Percentiles rank a stretch among this genome's conserved stretches.
phyloP scores from a whole-genome alignment of 2,329 filamentous ascomycete genomes.

The Ascocoryne sarcoides region DNA sequence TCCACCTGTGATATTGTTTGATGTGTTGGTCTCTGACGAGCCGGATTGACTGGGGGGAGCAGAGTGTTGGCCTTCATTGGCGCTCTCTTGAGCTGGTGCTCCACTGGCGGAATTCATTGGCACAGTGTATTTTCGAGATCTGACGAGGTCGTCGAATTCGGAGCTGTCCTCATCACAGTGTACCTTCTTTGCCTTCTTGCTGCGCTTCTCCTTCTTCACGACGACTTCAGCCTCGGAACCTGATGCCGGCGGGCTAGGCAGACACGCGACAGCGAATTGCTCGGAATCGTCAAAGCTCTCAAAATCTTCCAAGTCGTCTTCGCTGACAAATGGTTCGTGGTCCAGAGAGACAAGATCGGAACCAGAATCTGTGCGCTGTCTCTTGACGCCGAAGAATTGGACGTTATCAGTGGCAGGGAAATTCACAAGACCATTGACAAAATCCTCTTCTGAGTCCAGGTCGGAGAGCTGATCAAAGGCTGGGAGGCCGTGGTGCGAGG shows the following conservation, averaged over 20 bases:
- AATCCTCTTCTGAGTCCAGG: slow-evolving; percentile 85
- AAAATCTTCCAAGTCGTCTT: slow-evolving; percentile 67
- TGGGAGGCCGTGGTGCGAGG: slow-evolving; percentile 50
- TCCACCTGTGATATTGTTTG: slow-evolving; percentile 34
- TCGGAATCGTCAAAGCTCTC: slow-evolving; percentile 66
- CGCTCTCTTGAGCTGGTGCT: slow-evolving; percentile 22
- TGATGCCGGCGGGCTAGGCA: slow-evolving; percentile 54
- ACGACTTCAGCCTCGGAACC: slow-evolving; percentile 37
- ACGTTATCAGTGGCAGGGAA: slow-evolving; percentile 52
- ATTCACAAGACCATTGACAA: slow-evolving; percentile 64
- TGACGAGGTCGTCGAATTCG: slow-evolving; percentile 28
- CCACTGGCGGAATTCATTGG: slow-evolving; percentile 27
- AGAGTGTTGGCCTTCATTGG: slow-evolving; percentile 20
- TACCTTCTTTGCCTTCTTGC: slow-evolving; percentile 45
- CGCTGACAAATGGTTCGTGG: slow-evolving; percentile 68
- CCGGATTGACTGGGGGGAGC: slow-evolving; percentile 35
- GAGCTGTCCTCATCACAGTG: slow-evolving; percentile 27
- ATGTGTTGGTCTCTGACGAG: slow-evolving; percentile 33
- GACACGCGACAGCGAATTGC: slow-evolving; percentile 47
- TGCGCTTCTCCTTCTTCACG: slow-evolving; percentile 47
- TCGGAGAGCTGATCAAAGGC: slow-evolving; percentile 81
- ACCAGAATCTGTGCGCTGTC: slow-evolving; percentile 59
- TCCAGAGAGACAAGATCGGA: slow-evolving; percentile 60
- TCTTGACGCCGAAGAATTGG: slow-evolving; percentile 54
- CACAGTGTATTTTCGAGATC: slow-evolving; percentile 28